A percentile compares a stretch with the other conserved stretches of the same genome.
These are phyloP conservation scores for Triticum urartu DNA, from an alignment of 176 grass and related monocot genomes.

Conservation along the genomic window DNA sequence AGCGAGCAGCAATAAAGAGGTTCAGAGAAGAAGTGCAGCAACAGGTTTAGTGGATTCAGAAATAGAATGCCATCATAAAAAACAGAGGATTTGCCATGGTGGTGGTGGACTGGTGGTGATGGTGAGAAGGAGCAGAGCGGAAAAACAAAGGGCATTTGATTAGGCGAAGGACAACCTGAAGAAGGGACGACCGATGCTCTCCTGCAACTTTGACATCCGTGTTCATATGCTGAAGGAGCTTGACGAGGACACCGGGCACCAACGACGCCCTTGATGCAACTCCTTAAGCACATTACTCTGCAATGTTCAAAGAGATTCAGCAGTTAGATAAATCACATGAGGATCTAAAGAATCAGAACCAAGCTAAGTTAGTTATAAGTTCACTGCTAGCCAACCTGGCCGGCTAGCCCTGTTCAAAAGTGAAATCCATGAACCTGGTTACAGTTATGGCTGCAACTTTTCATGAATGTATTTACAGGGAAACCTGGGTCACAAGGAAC, in stretches of 20 bases:
- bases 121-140: too few species aligned
- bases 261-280: slow-evolving; percentile 61
- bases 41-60: too few species aligned
- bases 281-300: slow-evolving; percentile 55
- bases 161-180: too few species aligned
- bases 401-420: slow-evolving; percentile 20
- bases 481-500: slow-evolving; percentile 6
- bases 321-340: too few species aligned
- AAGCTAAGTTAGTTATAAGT: too few species aligned
- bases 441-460: slow-evolving; percentile 25
- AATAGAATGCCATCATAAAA: too few species aligned
- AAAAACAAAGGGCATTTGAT: too few species aligned
- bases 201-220: slow-evolving; percentile 54
- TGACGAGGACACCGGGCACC: slow-evolving; percentile 74
- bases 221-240: slow-evolving; percentile 89
- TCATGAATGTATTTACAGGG: slow-evolving; percentile 5
- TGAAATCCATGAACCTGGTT: slow-evolving; percentile 2
- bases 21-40: too few species aligned
- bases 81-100: too few species aligned
- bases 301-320: not conserved
- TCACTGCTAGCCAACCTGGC: slow-evolving; percentile 6
- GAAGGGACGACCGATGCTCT: slow-evolving; percentile 1
- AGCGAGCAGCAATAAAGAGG: too few species aligned
- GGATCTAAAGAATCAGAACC: too few species aligned
- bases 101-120: too few species aligned